phyloP scores from a whole-genome alignment of 139 green algal species.

The Dunaliella primolecta region DNA sequence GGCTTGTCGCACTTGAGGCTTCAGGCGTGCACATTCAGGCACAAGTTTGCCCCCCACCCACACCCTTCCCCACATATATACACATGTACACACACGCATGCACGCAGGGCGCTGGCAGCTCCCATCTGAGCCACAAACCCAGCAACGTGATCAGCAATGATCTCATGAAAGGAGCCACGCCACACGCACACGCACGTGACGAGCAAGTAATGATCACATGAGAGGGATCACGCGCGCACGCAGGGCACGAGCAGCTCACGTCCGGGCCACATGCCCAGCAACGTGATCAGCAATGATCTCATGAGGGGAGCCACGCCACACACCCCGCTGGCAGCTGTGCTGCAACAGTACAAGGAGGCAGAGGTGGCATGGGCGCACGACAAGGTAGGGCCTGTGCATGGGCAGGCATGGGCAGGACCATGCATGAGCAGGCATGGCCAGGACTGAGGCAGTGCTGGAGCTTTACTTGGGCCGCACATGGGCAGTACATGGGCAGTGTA shows the following conservation, averaged over 20 bases:
- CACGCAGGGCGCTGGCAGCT: not conserved
- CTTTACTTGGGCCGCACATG: not conserved
- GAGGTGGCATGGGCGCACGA: conserved; percentile 59
- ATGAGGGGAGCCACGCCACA: conserved; percentile 25
- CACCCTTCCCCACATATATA: no score
- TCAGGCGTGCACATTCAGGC: no score
- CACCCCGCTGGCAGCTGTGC: conserved; percentile 50
- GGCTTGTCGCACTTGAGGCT: no score
- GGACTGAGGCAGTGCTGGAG: not conserved
- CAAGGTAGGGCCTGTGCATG: conserved; percentile 39
- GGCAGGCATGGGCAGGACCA: not conserved
- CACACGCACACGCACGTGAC: no score
- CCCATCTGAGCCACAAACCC: not conserved
- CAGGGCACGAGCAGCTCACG: not conserved
- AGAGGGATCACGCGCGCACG: no score
- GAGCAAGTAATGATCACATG: no score
- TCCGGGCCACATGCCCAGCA: not conserved
- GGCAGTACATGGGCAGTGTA: not conserved
- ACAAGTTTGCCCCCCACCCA: no score
- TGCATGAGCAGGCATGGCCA: no score
- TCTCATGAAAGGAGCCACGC: conserved; percentile 19
- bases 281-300: not conserved
- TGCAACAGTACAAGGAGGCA: conserved; percentile 62
- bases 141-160: not conserved
- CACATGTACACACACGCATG: not conserved